Percentiles rank a stretch among this genome's conserved stretches.
Evolutionary conservation across 1,284 basidiomycete species (phyloP).

Genomic region (Apiotrichum akiyoshidainum): DNA sequence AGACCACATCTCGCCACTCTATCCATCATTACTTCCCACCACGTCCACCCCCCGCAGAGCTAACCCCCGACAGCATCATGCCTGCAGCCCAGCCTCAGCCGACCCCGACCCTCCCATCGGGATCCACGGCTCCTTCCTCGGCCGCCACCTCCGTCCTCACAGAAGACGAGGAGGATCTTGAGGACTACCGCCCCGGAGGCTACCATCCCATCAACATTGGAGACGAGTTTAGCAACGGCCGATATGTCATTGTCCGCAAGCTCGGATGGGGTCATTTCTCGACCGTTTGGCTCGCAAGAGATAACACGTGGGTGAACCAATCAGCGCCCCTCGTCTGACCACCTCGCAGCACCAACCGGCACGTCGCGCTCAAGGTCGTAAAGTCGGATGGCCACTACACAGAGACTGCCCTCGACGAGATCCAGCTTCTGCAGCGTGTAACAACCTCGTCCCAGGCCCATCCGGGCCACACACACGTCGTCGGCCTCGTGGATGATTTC

Average conservation of each 20-base stretch:
- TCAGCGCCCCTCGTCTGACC: constrained; percentile 4
- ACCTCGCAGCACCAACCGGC: constrained; percentile 73
- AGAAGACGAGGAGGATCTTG: constrained; percentile 52
- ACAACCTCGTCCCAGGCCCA: constrained; percentile 74
- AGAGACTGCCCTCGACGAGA: constrained; percentile 97
- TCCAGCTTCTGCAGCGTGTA: constrained; percentile 92
- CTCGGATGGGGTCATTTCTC: constrained; percentile 98
- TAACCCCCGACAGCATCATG: constrained; percentile 8
- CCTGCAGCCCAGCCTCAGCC: constrained; percentile 15
- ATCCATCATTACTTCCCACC: too few relatives aligned
- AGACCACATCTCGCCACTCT: too few relatives aligned
- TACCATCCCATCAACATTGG: constrained; percentile 96
- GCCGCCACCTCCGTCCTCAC: constrained; percentile 48
- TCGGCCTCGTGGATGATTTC: constrained; percentile 96
- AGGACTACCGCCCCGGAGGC: constrained; percentile 82
- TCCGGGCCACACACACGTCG: constrained; percentile 63
- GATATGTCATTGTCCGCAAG: constrained; percentile 90
- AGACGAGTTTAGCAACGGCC: constrained; percentile 79
- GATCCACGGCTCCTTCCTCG: constrained; percentile 35
- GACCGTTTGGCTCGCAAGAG: constrained; percentile 86
- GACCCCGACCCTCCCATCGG: constrained; percentile 10
- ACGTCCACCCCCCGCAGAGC: background rate
- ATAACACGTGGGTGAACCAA: constrained; percentile 67
- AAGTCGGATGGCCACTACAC: constrained; percentile 97
- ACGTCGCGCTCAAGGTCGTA: constrained; percentile 98